phyloP scores from a whole-genome alignment of 495 filamentous ascomycete species.

The Evansstolkia leycettana region DNA sequence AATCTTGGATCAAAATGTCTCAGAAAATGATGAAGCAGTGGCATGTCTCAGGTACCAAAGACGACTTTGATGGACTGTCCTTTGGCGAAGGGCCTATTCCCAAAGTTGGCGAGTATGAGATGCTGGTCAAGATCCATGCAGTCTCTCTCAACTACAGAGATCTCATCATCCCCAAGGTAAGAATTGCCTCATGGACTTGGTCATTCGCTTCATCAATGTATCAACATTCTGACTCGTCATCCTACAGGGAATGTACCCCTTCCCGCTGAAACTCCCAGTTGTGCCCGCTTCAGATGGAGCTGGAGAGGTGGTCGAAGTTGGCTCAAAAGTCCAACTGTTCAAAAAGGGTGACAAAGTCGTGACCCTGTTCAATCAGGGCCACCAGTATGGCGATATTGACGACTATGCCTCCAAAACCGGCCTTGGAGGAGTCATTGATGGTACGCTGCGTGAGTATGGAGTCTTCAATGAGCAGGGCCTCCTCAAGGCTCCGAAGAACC shows the following conservation, averaged over 20 bases:
- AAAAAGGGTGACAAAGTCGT: conserved; percentile 59
- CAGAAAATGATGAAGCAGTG: too few species aligned
- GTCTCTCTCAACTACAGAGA: conserved; percentile 80
- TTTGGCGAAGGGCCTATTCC: conserved; percentile 42
- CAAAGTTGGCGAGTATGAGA: conserved; percentile 52
- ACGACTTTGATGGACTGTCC: too few species aligned
- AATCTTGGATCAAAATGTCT: too few species aligned
- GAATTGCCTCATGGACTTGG: not conserved
- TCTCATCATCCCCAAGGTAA: conserved; percentile 57
- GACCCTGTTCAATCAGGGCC: conserved; percentile 71
- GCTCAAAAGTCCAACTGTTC: conserved; percentile 53
- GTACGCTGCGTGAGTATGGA: conserved; percentile 59
- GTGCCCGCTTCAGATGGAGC: conserved; percentile 70
- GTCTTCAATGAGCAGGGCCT: conserved; percentile 59
- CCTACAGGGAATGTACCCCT: conserved; percentile 52
- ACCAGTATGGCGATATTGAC: conserved; percentile 49
- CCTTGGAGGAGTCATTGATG: conserved; percentile 60
- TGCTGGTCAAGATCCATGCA: conserved; percentile 63
- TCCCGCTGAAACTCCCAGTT: conserved; percentile 43
- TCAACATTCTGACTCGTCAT: conserved; percentile 33
- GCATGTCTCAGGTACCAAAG: too few species aligned
- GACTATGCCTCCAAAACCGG: conserved; percentile 33
- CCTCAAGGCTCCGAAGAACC: conserved; percentile 49
- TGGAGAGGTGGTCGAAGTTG: conserved; percentile 57
- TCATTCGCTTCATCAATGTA: conserved; percentile 51